These are phyloP conservation scores for Tetrastigma voinierianum DNA, from an alignment of 164 flowering plant genomes.

Conservation along the genomic window DNA sequence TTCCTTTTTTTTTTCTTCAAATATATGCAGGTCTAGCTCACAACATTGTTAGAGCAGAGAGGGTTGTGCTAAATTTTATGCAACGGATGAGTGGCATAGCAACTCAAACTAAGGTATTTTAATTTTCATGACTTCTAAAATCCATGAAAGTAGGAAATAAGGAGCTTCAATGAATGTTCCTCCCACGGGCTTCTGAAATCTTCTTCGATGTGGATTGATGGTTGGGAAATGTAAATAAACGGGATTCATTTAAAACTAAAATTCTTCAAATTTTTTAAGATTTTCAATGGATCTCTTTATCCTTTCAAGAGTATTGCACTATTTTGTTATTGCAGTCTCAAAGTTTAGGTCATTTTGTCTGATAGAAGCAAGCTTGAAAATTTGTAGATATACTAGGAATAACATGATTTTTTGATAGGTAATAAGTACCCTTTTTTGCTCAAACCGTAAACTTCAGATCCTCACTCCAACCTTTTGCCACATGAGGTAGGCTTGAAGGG, in stretches of 20 bases:
- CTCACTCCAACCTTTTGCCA: no score
- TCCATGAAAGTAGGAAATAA: no score
- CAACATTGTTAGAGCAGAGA: constrained; percentile 82
- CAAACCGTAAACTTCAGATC: no score
- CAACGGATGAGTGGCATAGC: constrained; percentile 99
- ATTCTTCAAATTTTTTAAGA: background rate
- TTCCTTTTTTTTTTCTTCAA: background rate
- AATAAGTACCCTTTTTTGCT: no score
- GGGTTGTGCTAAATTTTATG: constrained; percentile 94
- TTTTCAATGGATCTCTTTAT: background rate
- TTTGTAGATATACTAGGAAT: background rate
- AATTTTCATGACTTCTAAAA: background rate
- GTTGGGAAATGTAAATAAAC: background rate
- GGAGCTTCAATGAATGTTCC: no score
- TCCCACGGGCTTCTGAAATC: background rate
- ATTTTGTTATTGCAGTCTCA: background rate
- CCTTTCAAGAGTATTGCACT: background rate
- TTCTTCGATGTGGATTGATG: background rate
- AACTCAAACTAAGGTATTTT: constrained; percentile 72
- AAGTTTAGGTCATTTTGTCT: background rate
- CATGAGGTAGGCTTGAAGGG: no score
- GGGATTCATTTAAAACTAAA: background rate
- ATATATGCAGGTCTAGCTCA: constrained; percentile 71
- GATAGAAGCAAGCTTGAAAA: background rate
- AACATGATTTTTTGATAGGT: no score